Evolutionary conservation across 352 stramenopile species (phyloP), one percentile per base, ranked within the genome.

Genomic region (Pythium insidiosum): DNA sequence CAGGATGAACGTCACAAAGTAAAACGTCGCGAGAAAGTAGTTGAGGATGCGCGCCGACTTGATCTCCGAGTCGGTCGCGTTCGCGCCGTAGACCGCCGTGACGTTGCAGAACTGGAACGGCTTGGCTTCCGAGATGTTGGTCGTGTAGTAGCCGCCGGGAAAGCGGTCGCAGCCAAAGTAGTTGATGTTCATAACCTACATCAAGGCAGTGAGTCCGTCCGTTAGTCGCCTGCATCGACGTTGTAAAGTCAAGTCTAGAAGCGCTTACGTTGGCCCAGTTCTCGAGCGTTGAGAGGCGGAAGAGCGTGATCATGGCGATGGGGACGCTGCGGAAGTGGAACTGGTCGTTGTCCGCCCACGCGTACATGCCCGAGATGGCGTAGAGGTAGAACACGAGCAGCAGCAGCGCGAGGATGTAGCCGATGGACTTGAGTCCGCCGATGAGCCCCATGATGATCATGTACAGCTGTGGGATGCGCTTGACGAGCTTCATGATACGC

Each of bases 381-480:
- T 94, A 96, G 20, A 96, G 53, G 53, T 96, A 96, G 55, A 88
- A 88, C 0, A 95, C 73, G 36, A 96, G 67, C 26, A 90, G 65
- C 10, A 96, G 65, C 29, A 96, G 63, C 20, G 95, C 36, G 38
- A 83, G 66, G 41, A 96, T 94, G 65, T 95, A 96, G n/a, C 71
- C 75, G 58, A 95, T 95, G 23, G 76, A 94, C 52, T 82, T 86
- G 20, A 96, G 62, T 1, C 83, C 80, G 26, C 74, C 79, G 23
- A 96, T 87, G 16, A 96, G 73, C 0, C 84, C 86, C 69, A 95
- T 90, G 35, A 95, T 74, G 54, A 96, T 93, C 65, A 96, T 88
- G 50, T 87, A 87, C n/a, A 96, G 66, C 58, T 94, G 78, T 13
- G 85, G 85, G 19, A 96, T 68, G 6, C 74, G 66, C 63, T 95